Conservation (phyloP, 2,329 filamentous ascomycete species). For the Bipolaris bicolor region DNA sequence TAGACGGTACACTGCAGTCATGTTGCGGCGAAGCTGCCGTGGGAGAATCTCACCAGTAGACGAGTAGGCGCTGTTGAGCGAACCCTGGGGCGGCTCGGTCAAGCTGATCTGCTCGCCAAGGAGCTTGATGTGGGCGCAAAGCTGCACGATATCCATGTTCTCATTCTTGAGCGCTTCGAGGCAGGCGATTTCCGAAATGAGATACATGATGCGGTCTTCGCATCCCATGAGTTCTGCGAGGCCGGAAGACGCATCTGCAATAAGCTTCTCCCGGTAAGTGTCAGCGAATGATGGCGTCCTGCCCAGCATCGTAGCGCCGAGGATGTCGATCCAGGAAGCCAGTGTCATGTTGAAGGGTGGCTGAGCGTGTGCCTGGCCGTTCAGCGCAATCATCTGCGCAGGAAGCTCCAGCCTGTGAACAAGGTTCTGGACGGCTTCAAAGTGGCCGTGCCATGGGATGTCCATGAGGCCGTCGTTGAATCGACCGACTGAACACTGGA, state of each 20-base stretch:
- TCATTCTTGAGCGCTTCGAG: conserved; percentile 84
- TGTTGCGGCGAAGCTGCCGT: conserved; percentile 83
- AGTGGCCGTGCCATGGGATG: conserved; percentile 97
- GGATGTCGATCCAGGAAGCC: conserved; percentile 94
- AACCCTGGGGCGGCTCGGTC: conserved; percentile 67
- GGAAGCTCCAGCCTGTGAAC: conserved; percentile 85
- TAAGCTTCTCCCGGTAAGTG: conserved; percentile 93
- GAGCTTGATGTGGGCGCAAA: conserved; percentile 89
- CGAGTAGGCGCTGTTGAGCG: conserved; percentile 60
- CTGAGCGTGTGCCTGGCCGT: conserved; percentile 64
- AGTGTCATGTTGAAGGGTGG: conserved; percentile 95
- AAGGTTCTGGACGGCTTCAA: conserved; percentile 85
- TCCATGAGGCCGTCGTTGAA: conserved; percentile 84
- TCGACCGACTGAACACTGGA: conserved; percentile 89
- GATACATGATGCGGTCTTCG: conserved; percentile 95
- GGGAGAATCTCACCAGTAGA: conserved; percentile 76
- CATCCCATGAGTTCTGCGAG: conserved; percentile 95
- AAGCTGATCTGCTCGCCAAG: conserved; percentile 84
- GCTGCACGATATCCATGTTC: conserved; percentile 78
- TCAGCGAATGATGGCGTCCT: conserved; percentile 87
- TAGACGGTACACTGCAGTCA: conserved; percentile 87
- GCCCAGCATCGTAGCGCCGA: conserved; percentile 90
- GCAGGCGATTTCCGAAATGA: conserved; percentile 96
- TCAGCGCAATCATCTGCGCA: conserved; percentile 64
- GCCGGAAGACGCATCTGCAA: conserved; percentile 69